phyloP scores from a whole-genome alignment of 2,329 filamentous ascomycete genomes.

The Exophiala viscosa region DNA sequence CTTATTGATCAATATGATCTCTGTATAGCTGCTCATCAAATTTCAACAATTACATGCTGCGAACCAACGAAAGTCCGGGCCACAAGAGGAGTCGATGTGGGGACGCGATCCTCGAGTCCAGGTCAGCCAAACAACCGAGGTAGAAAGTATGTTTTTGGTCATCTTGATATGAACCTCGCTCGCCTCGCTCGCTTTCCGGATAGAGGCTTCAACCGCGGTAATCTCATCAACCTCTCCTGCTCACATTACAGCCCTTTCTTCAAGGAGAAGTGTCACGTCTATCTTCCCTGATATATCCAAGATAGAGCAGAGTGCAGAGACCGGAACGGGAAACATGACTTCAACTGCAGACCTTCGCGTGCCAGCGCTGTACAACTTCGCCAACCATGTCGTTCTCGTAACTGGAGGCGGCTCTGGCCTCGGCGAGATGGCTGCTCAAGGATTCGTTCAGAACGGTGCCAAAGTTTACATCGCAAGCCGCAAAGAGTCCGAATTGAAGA shows the following conservation, averaged over 20 bases:
- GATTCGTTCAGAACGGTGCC: constrained; percentile 51
- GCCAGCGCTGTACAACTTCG: constrained; percentile 31
- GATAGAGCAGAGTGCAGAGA: background rate
- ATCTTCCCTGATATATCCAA: background rate
- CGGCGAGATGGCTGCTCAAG: constrained; percentile 53
- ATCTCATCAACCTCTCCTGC: background rate
- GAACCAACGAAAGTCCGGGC: no score
- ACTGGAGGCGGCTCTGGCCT: constrained; percentile 33
- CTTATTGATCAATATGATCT: no score
- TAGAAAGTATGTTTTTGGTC: no score
- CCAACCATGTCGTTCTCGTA: constrained; percentile 32
- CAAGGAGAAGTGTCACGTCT: background rate
- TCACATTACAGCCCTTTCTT: no score
- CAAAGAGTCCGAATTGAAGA: constrained; percentile 49
- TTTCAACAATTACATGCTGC: no score
- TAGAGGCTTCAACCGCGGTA: background rate
- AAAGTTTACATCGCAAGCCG: constrained; percentile 53
- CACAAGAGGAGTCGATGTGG: no score
- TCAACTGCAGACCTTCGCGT: constrained; percentile 28
- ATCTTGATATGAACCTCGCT: no score
- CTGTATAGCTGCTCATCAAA: no score
- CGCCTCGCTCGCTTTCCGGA: background rate
- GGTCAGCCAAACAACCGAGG: no score
- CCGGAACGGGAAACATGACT: constrained; percentile 13
- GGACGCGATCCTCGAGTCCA: no score